Evolutionary conservation across 495 filamentous ascomycete species (phyloP), one percentile per base, ranked within the genome.

Genomic region (Penicillium ucsense): DNA sequence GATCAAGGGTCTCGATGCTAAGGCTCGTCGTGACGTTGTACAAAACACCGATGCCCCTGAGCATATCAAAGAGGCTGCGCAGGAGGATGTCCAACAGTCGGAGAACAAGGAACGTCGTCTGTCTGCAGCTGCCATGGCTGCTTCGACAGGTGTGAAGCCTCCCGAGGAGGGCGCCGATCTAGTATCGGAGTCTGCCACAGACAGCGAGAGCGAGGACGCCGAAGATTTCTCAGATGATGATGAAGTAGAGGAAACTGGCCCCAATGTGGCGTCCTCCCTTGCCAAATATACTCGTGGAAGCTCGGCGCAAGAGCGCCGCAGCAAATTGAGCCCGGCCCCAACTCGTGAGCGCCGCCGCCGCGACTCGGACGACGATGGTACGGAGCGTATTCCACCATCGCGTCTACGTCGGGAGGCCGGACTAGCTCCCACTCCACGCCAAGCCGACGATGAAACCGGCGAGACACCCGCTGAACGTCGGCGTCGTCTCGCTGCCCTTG

Each of bases 391-490:
- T 8, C 74, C 76, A 27, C 72, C 75, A 1, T 60, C 67, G 7
- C 60, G 61, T 38, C 61, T 70, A 12, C 64, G 69, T 12, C 53
- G 65, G 47, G 66, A 62, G 2, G 67, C 63, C 32, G 66, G 67
- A 51, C 43, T 69, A n/a, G 31, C 51, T 11, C 47, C 56, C 36
- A 38, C 65, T 36, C 52, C 60, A 34, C 50, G 57, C 42, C 33
- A 65, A 54, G 38, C 6, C 43, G 48, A 60, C 35, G 73, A 68
- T 11, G 79, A 82, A 28, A 68, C 65, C 3, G 77, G 73, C 36
- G 90, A 95, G 64, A 94, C 88, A 4, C 80, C 86, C 0, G 90
- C 89, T 0, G 90, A 95, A 66, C 75, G 84, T 38, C 76, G 84
- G 35, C 76, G 89, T 50, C 81, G 91, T 63, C 80, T 94, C 46